phyloP scores from a whole-genome alignment of 1,284 basidiomycete genomes.

The Sporisorium reilianum region DNA sequence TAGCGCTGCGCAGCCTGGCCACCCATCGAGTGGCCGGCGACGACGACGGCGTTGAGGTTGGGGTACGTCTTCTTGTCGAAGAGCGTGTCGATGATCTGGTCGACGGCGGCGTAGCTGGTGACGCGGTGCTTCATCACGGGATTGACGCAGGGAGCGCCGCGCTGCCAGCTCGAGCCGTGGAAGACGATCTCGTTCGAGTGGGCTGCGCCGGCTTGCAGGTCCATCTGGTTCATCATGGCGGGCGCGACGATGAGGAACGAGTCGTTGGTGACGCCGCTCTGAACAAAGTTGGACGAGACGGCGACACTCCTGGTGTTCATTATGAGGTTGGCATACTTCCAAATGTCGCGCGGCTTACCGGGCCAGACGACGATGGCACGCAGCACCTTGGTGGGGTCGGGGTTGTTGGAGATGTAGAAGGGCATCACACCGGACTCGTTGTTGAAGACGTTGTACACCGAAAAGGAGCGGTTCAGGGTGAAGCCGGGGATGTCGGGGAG shows the following conservation, averaged over 20 bases:
- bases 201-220: conserved; percentile 52
- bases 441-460: conserved; percentile 32
- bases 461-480: conserved; percentile 45
- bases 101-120: conserved; percentile 56
- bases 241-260: conserved; percentile 41
- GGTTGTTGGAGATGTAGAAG: conserved; percentile 52
- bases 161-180: conserved; percentile 55
- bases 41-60: conserved; percentile 60
- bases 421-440: conserved; percentile 55
- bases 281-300: conserved; percentile 23
- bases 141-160: conserved; percentile 46
- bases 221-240: conserved; percentile 39
- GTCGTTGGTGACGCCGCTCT: conserved; percentile 35
- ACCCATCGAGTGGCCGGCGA: conserved; percentile 64
- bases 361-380: conserved; percentile 51
- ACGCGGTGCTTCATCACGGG: conserved; percentile 45
- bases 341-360: conserved; percentile 61
- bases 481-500: conserved; percentile 44
- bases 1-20: conserved; percentile 61
- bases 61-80: conserved; percentile 55
- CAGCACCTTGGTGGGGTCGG: conserved; percentile 42
- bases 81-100: conserved; percentile 51
- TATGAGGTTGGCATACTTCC: conserved; percentile 63
- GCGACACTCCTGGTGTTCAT: conserved; percentile 50
- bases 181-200: conserved; percentile 35